Conservation (phyloP, 2,329 filamentous ascomycete species). For the Fusarium graminum region DNA sequence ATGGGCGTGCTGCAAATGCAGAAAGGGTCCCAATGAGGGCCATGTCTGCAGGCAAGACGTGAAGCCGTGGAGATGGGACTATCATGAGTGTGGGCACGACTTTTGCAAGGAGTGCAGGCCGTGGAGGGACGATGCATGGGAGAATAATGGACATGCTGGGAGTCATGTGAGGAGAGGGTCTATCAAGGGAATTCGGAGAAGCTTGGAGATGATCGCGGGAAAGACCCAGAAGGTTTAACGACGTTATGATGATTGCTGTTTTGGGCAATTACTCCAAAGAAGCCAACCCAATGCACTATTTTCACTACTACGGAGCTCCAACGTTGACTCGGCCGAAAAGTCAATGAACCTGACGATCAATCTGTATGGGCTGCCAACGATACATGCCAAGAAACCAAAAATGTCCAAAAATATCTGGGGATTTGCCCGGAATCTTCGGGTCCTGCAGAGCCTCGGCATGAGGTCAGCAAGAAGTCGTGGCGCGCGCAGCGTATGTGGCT, state of each 20-base stretch:
- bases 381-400: conserved; percentile 13
- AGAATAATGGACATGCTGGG: neutral
- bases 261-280: no score
- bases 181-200: conserved; percentile 41
- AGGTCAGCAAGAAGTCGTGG: conserved; percentile 12
- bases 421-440: conserved; percentile 12
- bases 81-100: conserved; percentile 25
- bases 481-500: neutral
- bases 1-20: conserved; percentile 43
- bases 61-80: conserved; percentile 33
- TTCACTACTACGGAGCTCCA: neutral
- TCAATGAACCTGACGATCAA: conserved; percentile 24
- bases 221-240: conserved; percentile 3
- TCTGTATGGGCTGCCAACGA: conserved; percentile 2
- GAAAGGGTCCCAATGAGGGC: conserved; percentile 36
- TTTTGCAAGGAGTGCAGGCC: conserved; percentile 31
- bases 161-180: conserved; percentile 39
- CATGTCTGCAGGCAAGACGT: conserved; percentile 33
- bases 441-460: conserved; percentile 23
- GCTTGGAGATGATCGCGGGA: conserved; percentile 17
- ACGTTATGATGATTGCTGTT: neutral
- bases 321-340: conserved; percentile 40
- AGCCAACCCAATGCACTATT: neutral
- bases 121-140: conserved; percentile 18
- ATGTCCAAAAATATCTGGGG: neutral